A percentile compares a stretch with the other conserved stretches of the same genome.
phyloP scores from a whole-genome alignment of 23 red algal genomes.

The Agarophyton chilense region DNA sequence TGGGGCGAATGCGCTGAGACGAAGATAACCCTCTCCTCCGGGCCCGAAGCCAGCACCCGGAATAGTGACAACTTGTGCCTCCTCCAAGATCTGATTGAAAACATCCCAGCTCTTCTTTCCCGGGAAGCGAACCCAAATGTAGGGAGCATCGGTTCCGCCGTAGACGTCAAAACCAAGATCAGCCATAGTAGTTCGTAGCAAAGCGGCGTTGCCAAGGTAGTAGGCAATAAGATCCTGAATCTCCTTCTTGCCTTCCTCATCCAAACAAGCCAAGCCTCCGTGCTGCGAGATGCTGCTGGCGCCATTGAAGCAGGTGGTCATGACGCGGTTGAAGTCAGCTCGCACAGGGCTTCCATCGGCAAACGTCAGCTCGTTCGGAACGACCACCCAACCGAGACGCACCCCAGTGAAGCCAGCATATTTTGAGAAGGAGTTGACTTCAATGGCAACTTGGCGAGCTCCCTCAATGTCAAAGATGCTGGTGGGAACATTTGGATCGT shows the following conservation, averaged over 20 bases:
- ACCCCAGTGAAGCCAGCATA: constrained; percentile 99
- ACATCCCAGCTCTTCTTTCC: constrained; percentile 94
- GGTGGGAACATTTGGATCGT: constrained; percentile 73
- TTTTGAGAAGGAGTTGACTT: constrained; percentile 97
- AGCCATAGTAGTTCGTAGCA: constrained; percentile 83
- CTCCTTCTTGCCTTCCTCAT: constrained; percentile 78
- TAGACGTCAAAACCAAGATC: constrained; percentile 90
- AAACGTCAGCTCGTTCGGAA: constrained; percentile 86
- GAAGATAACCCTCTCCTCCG: constrained; percentile 87
- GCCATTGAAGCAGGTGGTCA: constrained; percentile 99
- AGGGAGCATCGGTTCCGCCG: constrained; percentile 92
- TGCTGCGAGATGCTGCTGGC: constrained; percentile 93
- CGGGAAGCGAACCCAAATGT: constrained; percentile 94
- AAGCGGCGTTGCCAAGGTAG: constrained; percentile 85
- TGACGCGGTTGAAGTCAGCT: constrained; percentile 94
- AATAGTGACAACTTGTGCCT: constrained; percentile 93
- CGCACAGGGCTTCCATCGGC: constrained; percentile 89
- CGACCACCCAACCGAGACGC: constrained; percentile 94
- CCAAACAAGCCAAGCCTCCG: constrained; percentile 91
- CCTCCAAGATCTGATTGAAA: constrained; percentile 92
- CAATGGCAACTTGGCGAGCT: constrained; percentile 83
- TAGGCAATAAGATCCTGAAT: constrained; percentile 85
- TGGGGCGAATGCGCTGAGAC: constrained; percentile 92
- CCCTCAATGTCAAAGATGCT: constrained; percentile 94
- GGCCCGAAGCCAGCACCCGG: constrained; percentile 98